Conservation (phyloP, 2,329 filamentous ascomycete species). For the Plectosphaerella sp. region DNA sequence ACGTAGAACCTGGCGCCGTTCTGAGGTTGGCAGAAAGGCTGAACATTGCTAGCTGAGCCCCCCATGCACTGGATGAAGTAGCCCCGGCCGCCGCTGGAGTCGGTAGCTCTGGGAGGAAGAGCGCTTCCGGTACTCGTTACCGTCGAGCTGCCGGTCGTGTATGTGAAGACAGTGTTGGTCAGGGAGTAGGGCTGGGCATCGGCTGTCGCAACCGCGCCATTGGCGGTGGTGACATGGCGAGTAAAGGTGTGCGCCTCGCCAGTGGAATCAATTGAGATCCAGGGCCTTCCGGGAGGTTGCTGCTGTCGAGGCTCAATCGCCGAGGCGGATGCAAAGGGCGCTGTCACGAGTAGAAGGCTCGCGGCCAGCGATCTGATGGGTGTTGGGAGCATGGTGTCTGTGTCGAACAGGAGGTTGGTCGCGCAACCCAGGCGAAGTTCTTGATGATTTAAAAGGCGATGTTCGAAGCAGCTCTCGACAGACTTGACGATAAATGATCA, state of each 20-base stretch:
- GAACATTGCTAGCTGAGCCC: constrained; percentile 11
- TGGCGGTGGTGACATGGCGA: constrained; percentile 17
- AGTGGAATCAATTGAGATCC: constrained; percentile 25
- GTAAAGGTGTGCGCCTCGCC: constrained; percentile 22
- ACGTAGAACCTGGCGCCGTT: constrained; percentile 20
- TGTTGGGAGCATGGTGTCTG: not conserved
- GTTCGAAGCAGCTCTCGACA: no score
- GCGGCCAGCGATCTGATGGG: not conserved
- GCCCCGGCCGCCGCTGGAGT: constrained; percentile 15
- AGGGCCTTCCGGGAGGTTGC: constrained; percentile 12
- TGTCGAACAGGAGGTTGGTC: not conserved
- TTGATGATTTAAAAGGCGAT: no score
- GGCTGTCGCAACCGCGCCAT: constrained; percentile 21
- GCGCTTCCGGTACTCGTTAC: constrained; percentile 22
- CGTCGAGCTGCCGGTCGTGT: constrained; percentile 15
- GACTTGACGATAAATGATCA: no score
- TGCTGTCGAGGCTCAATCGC: constrained; percentile 5
- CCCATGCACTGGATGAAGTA: constrained; percentile 21
- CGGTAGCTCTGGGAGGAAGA: constrained; percentile 23
- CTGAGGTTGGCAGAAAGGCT: constrained; percentile 27
- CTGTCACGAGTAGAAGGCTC: constrained; percentile 3
- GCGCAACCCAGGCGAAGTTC: not conserved
- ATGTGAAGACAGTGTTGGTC: constrained; percentile 21
- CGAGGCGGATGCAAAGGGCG: constrained; percentile 2
- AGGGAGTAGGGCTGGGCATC: constrained; percentile 21